Evolutionary conservation across 2,329 filamentous ascomycete genomes (phyloP).

Genomic region (Zasmidium angulare): DNA sequence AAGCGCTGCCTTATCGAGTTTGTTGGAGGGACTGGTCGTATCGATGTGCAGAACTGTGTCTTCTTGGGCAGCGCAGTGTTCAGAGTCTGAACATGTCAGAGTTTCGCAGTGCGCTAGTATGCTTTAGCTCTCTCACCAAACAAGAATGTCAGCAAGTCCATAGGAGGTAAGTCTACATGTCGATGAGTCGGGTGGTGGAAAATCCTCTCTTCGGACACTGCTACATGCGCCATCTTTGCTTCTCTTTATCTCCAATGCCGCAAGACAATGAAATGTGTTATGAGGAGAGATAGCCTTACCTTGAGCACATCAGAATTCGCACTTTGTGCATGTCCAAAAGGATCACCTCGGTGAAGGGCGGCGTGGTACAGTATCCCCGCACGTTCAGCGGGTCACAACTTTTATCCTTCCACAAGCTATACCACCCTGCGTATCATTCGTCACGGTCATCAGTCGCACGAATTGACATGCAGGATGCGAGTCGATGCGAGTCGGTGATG

Average conservation of each 20-base stretch:
- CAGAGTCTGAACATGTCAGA: conserved; percentile 16
- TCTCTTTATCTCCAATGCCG: no score
- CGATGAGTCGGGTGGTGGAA: conserved; percentile 27
- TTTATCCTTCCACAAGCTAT: background rate
- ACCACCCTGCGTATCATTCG: background rate
- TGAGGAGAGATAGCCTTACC: background rate
- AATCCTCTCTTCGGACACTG: conserved; percentile 13
- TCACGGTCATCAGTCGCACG: background rate
- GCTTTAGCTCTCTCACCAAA: conserved; percentile 34
- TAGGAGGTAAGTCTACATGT: conserved; percentile 31
- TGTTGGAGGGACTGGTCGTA: conserved; percentile 55
- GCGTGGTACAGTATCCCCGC: background rate
- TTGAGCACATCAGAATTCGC: background rate
- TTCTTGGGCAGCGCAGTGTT: conserved; percentile 41
- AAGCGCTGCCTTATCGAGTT: conserved; percentile 54
- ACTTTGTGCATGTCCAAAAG: background rate
- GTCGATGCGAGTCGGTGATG: background rate
- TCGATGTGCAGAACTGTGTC: conserved; percentile 58
- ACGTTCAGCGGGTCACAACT: background rate
- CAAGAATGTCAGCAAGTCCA: conserved; percentile 44
- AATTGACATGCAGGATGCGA: background rate
- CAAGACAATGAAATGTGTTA: no score
- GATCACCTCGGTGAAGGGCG: background rate
- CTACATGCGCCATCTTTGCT: conserved; percentile 10
- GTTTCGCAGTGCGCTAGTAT: conserved; percentile 21